Evolutionary conservation across 176 grass and related monocot species (phyloP), one percentile per base, ranked within the genome.

Genomic region (Dendrocalamus sinicus): DNA sequence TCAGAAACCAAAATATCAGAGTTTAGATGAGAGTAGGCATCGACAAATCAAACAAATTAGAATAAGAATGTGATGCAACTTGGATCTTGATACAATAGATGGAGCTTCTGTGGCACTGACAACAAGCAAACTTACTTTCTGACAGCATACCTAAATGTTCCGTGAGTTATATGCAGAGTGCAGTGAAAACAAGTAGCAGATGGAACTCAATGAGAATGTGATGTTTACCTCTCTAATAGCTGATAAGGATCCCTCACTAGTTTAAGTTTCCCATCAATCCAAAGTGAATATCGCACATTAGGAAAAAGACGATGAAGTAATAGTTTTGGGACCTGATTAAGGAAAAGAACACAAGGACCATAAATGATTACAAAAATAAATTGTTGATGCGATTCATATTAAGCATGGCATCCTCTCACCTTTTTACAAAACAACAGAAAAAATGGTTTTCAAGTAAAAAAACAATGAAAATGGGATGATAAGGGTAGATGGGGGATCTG

Each of bases 181-280:
- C 41, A 61, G 64, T 81, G 61, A 53, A 72, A 75, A 84, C 75
- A 91, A 79, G 60, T 30, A 70, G 35, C 7, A 67, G 40, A n/a
- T 20, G 35, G 4, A 78, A 22, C 58, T 75, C 61, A 43, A 11
- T 66, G 59, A 76, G 24, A 75, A 69, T 16, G 1, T 64, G 26
- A 50, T 71, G 23, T 91, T 79, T 95, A 95, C 96, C 96, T 98
- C 84, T 98, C 96, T 68, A 98, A 88, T 86, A 94, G 61, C 89
- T 93, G 93, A 81, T 94, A 95, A 69, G 96, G 93, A 81, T 98
- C 96, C 87, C 67, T 91, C 55, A 92, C 88, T 81, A 98, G 90
- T 86, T 98, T 94, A 86, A 98, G 93, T 82, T 98, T 98, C 91
- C 96, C 96, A 85, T 98, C 96, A 76, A 98, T 95, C 96, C 96